Evolutionary conservation across 345 rosid species (phyloP).

Genomic region (Lumnitzera littorea): DNA sequence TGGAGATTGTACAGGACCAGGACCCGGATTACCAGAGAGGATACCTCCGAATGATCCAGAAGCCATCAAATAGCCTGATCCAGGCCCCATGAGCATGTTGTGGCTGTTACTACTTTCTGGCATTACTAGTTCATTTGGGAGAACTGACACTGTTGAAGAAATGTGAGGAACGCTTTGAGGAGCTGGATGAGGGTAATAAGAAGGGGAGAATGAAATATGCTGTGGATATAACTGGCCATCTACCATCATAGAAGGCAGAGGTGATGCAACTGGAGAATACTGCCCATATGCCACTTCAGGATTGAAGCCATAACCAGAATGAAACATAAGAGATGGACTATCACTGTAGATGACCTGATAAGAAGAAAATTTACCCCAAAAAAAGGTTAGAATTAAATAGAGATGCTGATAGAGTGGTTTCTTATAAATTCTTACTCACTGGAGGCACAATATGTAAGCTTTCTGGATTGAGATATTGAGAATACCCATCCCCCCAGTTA

Average conservation of each 20-base stretch:
- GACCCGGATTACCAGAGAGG: too few relatives aligned
- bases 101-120: constrained; percentile 57
- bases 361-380: constrained; percentile 9
- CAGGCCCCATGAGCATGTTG: constrained; percentile 56
- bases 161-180: constrained; percentile 66
- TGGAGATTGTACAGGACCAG: too few relatives aligned
- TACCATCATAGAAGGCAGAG: constrained; percentile 60
- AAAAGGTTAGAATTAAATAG: constrained; percentile 4
- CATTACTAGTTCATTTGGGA: constrained; percentile 55
- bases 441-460: constrained; percentile 69
- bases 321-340: constrained; percentile 64
- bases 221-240: constrained; percentile 65
- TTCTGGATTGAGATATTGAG: constrained; percentile 57
- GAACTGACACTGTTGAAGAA: constrained; percentile 52
- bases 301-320: constrained; percentile 73
- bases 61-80: constrained; percentile 60
- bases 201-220: constrained; percentile 62
- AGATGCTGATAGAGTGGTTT: constrained; percentile 9
- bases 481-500: constrained; percentile 87
- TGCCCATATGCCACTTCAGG: constrained; percentile 87
- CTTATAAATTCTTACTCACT: constrained; percentile 28
- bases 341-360: constrained; percentile 70
- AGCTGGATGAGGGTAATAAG: constrained; percentile 68
- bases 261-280: constrained; percentile 78
- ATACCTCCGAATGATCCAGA: constrained; percentile 33